Evolutionary conservation across 192 early-diverging fungal genomes (phyloP), one percentile per base, ranked within the genome.

Genomic region (Backusella australiensis): DNA sequence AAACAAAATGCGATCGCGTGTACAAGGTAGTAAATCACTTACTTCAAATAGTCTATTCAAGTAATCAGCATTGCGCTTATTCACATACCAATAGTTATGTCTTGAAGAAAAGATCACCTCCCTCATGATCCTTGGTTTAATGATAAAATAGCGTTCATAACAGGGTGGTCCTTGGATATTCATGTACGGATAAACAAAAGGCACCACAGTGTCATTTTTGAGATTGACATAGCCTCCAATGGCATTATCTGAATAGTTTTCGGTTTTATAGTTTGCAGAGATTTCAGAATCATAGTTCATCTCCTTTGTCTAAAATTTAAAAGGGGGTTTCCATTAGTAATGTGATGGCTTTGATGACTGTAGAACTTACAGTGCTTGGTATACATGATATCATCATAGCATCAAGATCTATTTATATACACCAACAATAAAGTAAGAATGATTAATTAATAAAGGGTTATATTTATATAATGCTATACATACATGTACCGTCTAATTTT

Each of bases 11-110:
- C 38, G 1, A 39, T 39, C 8, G 8, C 2, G 12, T 66, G 29
- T 15, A 14, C 4, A 15, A 34, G 32, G 3, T 12, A 19, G 11
- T 6, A 17, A 17, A 34, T 19, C 6, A 69, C 67, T 69, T 69
- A 69, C 67, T 39, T 36, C n/a, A 69, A 69, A 69, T 36, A 69
- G 38, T 12, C 35, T 17, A 69, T 69, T 41, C 35, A 69, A 21
- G 9, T 69, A 21, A 8, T 21, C 34, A 35, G 8, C 6, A 2
- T 39, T 21, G 0, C n/a, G 19, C 19, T 38, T 38, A 15, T 1
- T 69, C 6, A 36, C 34, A 69, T 34, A 14, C 67, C 67, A 69
- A 69, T 69, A 69, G 0, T 69, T 17, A 69, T 36, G 1, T 39
- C n/a, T 36, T 36, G 17, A 38, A 38, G 67, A 69, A 69, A 36